Percentiles rank a stretch among this genome's conserved stretches.
These are phyloP conservation scores for Termitomyces sp. DNA, from an alignment of 768 basidiomycete species.

Conservation along the genomic window DNA sequence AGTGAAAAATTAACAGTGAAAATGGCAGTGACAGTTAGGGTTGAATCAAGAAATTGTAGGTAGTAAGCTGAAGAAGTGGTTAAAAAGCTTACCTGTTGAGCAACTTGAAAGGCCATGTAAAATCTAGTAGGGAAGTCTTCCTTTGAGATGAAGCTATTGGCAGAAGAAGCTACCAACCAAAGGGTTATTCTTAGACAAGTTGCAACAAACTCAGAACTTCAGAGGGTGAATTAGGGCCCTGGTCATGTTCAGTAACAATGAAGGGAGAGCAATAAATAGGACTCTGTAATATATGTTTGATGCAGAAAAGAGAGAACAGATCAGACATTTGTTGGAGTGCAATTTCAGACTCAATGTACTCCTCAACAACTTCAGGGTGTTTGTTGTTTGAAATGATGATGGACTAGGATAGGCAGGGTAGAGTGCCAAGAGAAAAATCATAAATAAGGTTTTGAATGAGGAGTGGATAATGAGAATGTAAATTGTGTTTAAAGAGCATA, in stretches of 20 bases:
- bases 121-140: not conserved
- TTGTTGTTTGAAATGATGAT: not conserved
- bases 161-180: not conserved
- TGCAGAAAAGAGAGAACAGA: not conserved
- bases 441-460: not conserved
- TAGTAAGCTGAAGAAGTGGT: no score
- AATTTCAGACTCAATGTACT: not conserved
- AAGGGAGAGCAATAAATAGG: not conserved
- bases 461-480: no score
- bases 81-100: not conserved
- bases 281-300: not conserved
- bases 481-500: no score
- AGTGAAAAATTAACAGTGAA: no score
- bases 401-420: not conserved
- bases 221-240: not conserved
- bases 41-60: not conserved
- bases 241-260: not conserved
- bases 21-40: no score
- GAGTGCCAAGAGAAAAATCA: not conserved
- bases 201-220: not conserved
- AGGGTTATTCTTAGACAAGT: no score
- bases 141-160: not conserved
- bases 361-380: not conserved
- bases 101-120: not conserved
- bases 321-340: no score